Conservation (phyloP, 2,329 filamentous ascomycete species). For the Fusarium avenaceum region DNA sequence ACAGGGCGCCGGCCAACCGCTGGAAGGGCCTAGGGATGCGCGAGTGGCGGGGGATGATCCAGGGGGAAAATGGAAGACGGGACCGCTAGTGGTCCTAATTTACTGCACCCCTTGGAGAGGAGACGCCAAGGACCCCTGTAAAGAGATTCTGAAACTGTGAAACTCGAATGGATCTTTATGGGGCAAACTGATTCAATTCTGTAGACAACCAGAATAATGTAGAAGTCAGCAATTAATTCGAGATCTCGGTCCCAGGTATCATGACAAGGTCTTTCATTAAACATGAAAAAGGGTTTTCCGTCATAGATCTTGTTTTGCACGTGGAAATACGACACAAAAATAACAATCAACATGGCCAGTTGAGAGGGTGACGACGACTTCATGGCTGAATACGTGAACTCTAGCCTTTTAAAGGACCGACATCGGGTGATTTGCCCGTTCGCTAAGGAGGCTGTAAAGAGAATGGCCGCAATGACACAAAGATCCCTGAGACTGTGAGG, state of each 20-base stretch:
- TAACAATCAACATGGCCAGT: background rate
- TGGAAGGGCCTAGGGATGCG: slow-evolving; percentile 27
- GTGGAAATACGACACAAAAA: background rate
- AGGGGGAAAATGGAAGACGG: slow-evolving; percentile 32
- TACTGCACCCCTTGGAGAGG: slow-evolving; percentile 33
- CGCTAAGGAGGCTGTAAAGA: slow-evolving; percentile 15
- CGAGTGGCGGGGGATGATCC: slow-evolving; percentile 34
- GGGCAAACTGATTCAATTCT: background rate
- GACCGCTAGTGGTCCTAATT: slow-evolving; percentile 39
- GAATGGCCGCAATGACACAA: background rate
- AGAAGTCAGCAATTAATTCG: no score
- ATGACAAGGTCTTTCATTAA: no score
- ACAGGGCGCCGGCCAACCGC: slow-evolving; percentile 8
- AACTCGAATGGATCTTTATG: slow-evolving; percentile 22
- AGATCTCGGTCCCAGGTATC: no score
- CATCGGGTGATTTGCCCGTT: slow-evolving; percentile 14
- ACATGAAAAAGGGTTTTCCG: no score
- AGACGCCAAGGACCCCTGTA: slow-evolving; percentile 20
- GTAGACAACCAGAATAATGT: background rate
- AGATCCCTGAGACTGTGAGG: background rate
- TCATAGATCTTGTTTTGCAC: background rate
- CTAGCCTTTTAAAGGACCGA: slow-evolving; percentile 14
- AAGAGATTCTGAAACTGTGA: slow-evolving; percentile 44
- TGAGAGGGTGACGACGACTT: slow-evolving; percentile 25
- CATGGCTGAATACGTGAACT: slow-evolving; percentile 8